Conservation (phyloP, 2,329 filamentous ascomycete species). For the Massarina eburnea region DNA sequence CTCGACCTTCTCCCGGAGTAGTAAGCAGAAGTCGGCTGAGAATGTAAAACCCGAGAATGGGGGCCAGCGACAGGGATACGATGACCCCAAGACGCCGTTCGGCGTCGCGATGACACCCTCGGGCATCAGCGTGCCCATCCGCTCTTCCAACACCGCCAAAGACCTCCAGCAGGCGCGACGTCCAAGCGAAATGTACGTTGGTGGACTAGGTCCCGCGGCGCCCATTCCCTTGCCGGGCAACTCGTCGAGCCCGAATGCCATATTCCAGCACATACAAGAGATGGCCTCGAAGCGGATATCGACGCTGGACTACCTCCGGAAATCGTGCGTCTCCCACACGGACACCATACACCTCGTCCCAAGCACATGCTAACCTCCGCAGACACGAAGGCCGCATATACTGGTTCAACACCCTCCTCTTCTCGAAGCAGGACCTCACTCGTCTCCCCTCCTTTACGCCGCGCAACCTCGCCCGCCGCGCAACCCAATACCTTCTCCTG, state of each 20-base stretch:
- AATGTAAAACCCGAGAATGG: slow-evolving; percentile 26
- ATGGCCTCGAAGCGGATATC: slow-evolving; percentile 89
- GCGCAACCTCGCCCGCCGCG: slow-evolving; percentile 82
- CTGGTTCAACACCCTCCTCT: slow-evolving; percentile 97
- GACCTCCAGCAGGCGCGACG: slow-evolving; percentile 24
- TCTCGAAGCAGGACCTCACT: slow-evolving; percentile 76
- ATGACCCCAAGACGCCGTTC: slow-evolving; percentile 38
- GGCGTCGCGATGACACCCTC: slow-evolving; percentile 5
- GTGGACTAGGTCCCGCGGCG: slow-evolving; percentile 29
- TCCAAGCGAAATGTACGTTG: slow-evolving; percentile 15
- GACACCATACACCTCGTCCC: neutral
- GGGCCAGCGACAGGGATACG: slow-evolving; percentile 18
- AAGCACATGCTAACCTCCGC: slow-evolving; percentile 14
- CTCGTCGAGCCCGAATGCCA: slow-evolving; percentile 52
- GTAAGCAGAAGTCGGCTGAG: slow-evolving; percentile 40
- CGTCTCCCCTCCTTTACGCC: slow-evolving; percentile 84
- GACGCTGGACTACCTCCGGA: slow-evolving; percentile 88
- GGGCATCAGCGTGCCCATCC: slow-evolving; percentile 27
- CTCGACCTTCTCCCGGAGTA: slow-evolving; percentile 38
- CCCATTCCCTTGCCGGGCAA: slow-evolving; percentile 38
- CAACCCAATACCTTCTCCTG: slow-evolving; percentile 90
- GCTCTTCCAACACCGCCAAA: slow-evolving; percentile 31
- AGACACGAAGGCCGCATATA: slow-evolving; percentile 93
- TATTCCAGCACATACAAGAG: slow-evolving; percentile 75
- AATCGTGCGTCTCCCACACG: slow-evolving; percentile 66